These are phyloP conservation scores for Mercurialis annua DNA, from an alignment of 345 rosid species.

Conservation along the genomic window DNA sequence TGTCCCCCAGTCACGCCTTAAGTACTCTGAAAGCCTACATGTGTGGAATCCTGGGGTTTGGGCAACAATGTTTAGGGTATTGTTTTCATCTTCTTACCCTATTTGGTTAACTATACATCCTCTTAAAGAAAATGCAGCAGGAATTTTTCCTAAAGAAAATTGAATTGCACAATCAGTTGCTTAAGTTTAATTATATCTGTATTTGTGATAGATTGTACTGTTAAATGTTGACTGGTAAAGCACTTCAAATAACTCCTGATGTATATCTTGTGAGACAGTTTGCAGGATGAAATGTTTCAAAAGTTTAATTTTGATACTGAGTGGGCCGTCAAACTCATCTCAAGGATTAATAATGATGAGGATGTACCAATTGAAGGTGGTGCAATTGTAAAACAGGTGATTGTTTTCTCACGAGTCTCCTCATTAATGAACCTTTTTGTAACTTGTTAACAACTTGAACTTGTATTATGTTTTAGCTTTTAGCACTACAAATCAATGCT, in stretches of 20 bases:
- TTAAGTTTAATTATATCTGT: neutral
- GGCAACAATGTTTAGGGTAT: neutral
- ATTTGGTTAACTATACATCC: neutral
- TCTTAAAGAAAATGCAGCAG: neutral
- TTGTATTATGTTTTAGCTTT: conserved; percentile 52
- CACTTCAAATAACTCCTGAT: conserved; percentile 9
- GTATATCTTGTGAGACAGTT: conserved; percentile 40
- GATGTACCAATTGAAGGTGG: conserved; percentile 87
- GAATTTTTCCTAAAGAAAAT: neutral
- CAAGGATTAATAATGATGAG: conserved; percentile 77
- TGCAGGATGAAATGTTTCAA: conserved; percentile 98
- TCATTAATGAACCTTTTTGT: neutral
- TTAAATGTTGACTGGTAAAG: neutral
- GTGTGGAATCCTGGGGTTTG: neutral
- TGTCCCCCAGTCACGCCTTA: no score
- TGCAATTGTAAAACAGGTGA: conserved; percentile 82
- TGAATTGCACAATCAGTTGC: neutral
- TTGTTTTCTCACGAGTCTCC: conserved; percentile 14
- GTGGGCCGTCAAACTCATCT: conserved; percentile 89
- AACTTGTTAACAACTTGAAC: conserved; percentile 22
- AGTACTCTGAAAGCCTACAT: conserved; percentile 1
- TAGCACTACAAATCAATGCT: conserved; percentile 78
- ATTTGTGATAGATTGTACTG: neutral
- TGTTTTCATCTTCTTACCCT: neutral
- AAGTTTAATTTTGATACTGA: conserved; percentile 90